Percentiles rank a stretch among this genome's conserved stretches.
Conservation (phyloP, 2,329 filamentous ascomycete genomes). For the Corniculantispora saksenae region DNA sequence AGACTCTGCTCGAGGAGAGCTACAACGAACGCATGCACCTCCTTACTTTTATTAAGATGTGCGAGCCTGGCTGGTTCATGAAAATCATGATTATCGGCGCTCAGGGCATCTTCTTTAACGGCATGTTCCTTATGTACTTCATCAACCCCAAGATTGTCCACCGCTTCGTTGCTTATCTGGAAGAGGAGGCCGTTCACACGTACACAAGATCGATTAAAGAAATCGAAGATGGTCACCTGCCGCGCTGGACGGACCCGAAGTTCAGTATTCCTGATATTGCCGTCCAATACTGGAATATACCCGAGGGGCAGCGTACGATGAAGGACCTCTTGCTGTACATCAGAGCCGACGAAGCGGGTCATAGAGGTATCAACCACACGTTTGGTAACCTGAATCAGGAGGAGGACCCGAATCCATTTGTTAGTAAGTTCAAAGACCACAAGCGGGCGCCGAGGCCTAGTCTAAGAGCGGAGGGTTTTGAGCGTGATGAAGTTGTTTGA, state of each 20-base stretch:
- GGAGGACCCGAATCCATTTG: conserved; percentile 89
- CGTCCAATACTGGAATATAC: conserved; percentile 90
- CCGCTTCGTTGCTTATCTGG: conserved; percentile 93
- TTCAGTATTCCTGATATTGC: conserved; percentile 86
- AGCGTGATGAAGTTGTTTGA: conserved; percentile 76
- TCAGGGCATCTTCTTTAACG: conserved; percentile 96
- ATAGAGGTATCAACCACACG: conserved; percentile 95
- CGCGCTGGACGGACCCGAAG: conserved; percentile 71
- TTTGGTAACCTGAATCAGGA: conserved; percentile 83
- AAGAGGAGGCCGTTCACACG: conserved; percentile 95
- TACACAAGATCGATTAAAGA: conserved; percentile 89
- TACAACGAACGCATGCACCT: conserved; percentile 96
- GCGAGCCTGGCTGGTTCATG: conserved; percentile 77
- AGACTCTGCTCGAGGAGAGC: conserved; percentile 84
- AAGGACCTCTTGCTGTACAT: conserved; percentile 85
- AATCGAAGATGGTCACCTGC: conserved; percentile 79
- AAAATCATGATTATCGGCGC: conserved; percentile 86
- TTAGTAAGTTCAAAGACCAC: conserved; percentile 75
- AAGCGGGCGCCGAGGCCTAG: conserved; percentile 67
- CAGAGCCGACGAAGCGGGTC: conserved; percentile 83
- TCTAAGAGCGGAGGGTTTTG: conserved; percentile 72
- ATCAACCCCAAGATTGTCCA: conserved; percentile 85
- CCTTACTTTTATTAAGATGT: conserved; percentile 89
- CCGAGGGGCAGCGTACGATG: conserved; percentile 80
- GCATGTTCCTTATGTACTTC: conserved; percentile 86